These are phyloP conservation scores for Lignosus rhinocerotis DNA, from an alignment of 1,284 basidiomycete species.

Conservation along the genomic window DNA sequence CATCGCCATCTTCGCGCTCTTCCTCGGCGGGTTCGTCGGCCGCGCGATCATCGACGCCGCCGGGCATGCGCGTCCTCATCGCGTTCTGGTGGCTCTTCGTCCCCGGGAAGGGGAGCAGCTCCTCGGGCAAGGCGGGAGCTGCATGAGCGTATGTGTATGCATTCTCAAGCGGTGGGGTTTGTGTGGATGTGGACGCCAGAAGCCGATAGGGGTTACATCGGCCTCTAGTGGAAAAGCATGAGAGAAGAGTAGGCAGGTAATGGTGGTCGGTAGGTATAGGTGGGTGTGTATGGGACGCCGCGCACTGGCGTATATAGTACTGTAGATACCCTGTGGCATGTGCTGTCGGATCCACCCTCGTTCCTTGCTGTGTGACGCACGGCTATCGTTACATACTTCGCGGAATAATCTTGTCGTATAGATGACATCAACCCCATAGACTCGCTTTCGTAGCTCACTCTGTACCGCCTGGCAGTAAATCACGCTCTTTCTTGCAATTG, in stretches of 20 bases:
- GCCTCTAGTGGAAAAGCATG: too few relatives aligned
- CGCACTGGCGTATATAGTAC: neutral
- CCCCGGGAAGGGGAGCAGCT: conserved; percentile 44
- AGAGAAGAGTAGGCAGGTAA: too few relatives aligned
- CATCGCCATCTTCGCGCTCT: conserved; percentile 65
- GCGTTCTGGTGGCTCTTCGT: conserved; percentile 70
- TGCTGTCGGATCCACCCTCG: neutral
- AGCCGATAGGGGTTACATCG: too few relatives aligned
- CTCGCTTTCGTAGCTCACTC: neutral
- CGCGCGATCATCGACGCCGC: conserved; percentile 65
- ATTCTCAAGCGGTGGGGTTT: neutral
- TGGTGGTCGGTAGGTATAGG: neutral
- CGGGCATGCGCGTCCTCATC: conserved; percentile 67
- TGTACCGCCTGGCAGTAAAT: neutral
- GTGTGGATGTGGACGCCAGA: neutral
- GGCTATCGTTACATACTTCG: neutral
- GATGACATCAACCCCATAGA: neutral
- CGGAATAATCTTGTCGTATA: neutral
- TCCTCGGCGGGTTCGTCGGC: conserved; percentile 76
- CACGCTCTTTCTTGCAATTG: neutral
- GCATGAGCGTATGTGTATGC: conserved; percentile 1
- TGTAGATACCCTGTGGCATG: neutral
- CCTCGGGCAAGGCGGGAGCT: conserved; percentile 15
- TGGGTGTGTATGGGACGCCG: neutral
- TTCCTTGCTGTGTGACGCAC: neutral